Base-by-base conservation (phyloP, 2,329 filamentous ascomycete species). In the Trichoderma oligosporum region DNA sequence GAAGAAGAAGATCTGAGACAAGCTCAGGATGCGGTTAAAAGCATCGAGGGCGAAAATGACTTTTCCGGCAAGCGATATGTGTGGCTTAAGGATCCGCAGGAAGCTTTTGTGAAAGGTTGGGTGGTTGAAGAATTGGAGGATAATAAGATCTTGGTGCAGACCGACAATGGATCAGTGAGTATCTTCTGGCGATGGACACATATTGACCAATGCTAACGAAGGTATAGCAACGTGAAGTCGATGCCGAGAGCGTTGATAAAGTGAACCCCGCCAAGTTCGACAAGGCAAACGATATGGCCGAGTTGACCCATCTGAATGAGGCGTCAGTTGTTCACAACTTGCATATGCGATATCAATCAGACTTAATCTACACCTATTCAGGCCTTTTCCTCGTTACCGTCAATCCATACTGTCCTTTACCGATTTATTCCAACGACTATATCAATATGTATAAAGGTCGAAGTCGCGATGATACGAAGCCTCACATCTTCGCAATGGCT, bases 251-350 rank as follows among this genome's bases (percentile, higher is more conserved):
- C 66, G 91, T 97, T 64, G 95, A 99, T 79, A 97, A 97, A 75
- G 95, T 99, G 77, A 99, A 99, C 74, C 94, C 94, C 45, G 93
- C 93, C 68, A 99, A 99, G 72, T 99, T 99, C 76, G 94, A 99
- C 82, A 99, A 97, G 75, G 93, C 93, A 62, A 91, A 95, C 76
- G 95, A 99, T 73, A 99, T 99, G 94, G 94, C 95, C 22, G 94
- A 99, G 72, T 82, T 99, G 68, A 99, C 94, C 5, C 94, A 99
- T 73, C 78, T 99, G 62, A 99, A 99, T 74, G 94, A 99, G 75
- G 89, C 93, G 20, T 97, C 94, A 0, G 94, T 99, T 51, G 92
- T 99, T 51, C 92, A 99, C 76, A 99, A 99, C 70, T 82, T 99
- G 57, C 88, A 96, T 65, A 93, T 90, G 79, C 82, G 94, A 73